Evolutionary conservation across 148 eudicot genomes (phyloP), one percentile per base, ranked within the genome.

Genomic region (Limonium bicolor): DNA sequence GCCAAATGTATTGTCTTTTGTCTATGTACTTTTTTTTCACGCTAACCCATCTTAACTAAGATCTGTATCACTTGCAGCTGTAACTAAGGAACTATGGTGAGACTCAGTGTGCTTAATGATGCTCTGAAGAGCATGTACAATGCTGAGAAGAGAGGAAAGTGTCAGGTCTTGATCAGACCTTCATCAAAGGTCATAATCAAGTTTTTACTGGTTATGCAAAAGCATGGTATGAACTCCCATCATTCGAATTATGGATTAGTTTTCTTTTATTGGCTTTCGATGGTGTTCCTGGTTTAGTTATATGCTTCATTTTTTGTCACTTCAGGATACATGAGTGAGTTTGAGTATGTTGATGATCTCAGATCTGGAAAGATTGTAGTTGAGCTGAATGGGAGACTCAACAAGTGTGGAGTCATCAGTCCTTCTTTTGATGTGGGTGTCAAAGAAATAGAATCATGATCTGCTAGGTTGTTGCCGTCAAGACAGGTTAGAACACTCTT

Each of bases 51-150:
- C n/a, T n/a, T n/a, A n/a, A n/a, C n/a, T n/a, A n/a, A n/a, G n/a
- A n/a, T n/a, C n/a, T n/a, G n/a, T n/a, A n/a, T n/a, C n/a, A n/a
- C n/a, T n/a, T n/a, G n/a, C n/a, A n/a, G n/a, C n/a, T n/a, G n/a
- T n/a, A n/a, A n/a, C n/a, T 24, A 19, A 42, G 47, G 28, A 42
- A 65, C 63, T 36, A 81, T 82, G 92, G 85, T 73, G 72, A 82
- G 82, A 60, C 58, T 82, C 19, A 82, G 86, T 50, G 94, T 82
- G 28, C 51, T 82, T 60, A 82, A 78, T 54, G 94, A 82, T 72
- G 94, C 94, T 65, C 82, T 82, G 13, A 82, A 82, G 71, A 63
- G 72, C 59, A 82, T 82, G 93, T 82, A 77, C 63, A 82, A 82
- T 66, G 93, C 93, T 0, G 93, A 82, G 71, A 82, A 82, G 68